These are phyloP conservation scores for Boletellus ananas DNA, from an alignment of 768 basidiomycete species.

Conservation along the genomic window DNA sequence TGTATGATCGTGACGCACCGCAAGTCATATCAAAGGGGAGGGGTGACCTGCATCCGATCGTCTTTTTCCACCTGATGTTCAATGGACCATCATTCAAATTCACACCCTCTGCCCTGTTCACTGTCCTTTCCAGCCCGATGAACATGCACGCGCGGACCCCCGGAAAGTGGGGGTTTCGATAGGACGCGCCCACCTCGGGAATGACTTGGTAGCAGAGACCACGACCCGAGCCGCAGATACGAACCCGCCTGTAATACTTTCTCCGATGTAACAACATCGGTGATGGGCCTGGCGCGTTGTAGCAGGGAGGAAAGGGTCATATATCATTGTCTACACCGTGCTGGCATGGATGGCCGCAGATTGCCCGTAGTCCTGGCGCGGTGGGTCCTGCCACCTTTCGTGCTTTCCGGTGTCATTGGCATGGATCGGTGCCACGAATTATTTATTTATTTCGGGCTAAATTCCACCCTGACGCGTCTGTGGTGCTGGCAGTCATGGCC, in stretches of 20 bases:
- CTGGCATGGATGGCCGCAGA: constrained; percentile 41
- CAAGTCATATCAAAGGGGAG: constrained; percentile 30
- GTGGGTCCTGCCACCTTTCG: constrained; percentile 20
- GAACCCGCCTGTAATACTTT: constrained; percentile 30
- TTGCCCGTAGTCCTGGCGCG: constrained; percentile 23
- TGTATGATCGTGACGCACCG: constrained; percentile 15
- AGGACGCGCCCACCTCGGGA: constrained; percentile 53
- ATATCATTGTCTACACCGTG: constrained; percentile 65
- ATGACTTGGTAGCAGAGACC: background rate
- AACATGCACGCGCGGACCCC: constrained; percentile 56
- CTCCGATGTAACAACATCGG: background rate
- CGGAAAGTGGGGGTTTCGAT: constrained; percentile 72
- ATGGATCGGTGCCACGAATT: background rate
- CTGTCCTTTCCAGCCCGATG: constrained; percentile 49
- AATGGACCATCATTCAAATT: constrained; percentile 13
- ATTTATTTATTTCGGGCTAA: background rate
- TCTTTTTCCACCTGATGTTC: constrained; percentile 14
- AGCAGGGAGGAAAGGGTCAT: constrained; percentile 6
- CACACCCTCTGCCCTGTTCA: background rate
- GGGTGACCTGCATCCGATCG: constrained; percentile 13
- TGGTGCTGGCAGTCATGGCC: constrained; percentile 2
- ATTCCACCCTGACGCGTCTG: background rate
- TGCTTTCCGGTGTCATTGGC: constrained; percentile 12
- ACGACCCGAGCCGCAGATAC: background rate
- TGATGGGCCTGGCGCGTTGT: background rate